Evolutionary conservation across 1,139 yeast genomes (phyloP).

Genomic region (Kurtzmaniella quercitrusa): DNA sequence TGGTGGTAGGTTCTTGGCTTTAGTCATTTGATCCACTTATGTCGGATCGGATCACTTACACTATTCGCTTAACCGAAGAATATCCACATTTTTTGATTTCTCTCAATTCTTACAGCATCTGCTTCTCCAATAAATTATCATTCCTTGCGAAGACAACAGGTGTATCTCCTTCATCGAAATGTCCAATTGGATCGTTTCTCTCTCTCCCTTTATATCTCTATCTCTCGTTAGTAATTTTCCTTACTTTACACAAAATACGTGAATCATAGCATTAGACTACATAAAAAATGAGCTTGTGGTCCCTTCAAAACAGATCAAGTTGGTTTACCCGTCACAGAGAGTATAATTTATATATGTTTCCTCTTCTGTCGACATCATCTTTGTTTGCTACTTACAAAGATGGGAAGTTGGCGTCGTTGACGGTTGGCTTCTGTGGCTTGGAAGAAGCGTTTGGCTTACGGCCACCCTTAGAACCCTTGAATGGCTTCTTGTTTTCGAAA

Average conservation of each 20-base stretch:
- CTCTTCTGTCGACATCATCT: neutral
- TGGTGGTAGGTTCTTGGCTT: too few relatives aligned
- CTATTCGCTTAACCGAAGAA: too few relatives aligned
- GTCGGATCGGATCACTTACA: too few relatives aligned
- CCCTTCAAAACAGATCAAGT: slow-evolving; percentile 1
- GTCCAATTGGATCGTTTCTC: too few relatives aligned
- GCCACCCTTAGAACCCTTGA: slow-evolving; percentile 20
- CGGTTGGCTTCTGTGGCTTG: slow-evolving; percentile 34
- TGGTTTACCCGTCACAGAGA: neutral
- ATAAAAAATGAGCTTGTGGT: slow-evolving; percentile 1
- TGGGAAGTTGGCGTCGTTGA: slow-evolving; percentile 62
- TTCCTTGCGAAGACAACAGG: too few relatives aligned
- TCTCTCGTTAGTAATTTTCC: too few relatives aligned
- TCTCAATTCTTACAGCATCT: too few relatives aligned
- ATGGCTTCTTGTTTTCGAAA: slow-evolving; percentile 30
- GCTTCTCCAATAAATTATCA: too few relatives aligned
- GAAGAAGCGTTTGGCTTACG: slow-evolving; percentile 6
- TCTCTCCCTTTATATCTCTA: too few relatives aligned
- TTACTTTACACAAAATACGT: neutral
- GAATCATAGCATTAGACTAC: slow-evolving; percentile 1
- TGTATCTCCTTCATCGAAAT: too few relatives aligned
- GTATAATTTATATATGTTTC: neutral
- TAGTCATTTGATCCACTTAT: too few relatives aligned
- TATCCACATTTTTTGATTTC: too few relatives aligned
- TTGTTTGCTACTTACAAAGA: slow-evolving; percentile 32